These are phyloP conservation scores for Fusarium mundagurra DNA, from an alignment of 2,329 filamentous ascomycete genomes.

Conservation along the genomic window DNA sequence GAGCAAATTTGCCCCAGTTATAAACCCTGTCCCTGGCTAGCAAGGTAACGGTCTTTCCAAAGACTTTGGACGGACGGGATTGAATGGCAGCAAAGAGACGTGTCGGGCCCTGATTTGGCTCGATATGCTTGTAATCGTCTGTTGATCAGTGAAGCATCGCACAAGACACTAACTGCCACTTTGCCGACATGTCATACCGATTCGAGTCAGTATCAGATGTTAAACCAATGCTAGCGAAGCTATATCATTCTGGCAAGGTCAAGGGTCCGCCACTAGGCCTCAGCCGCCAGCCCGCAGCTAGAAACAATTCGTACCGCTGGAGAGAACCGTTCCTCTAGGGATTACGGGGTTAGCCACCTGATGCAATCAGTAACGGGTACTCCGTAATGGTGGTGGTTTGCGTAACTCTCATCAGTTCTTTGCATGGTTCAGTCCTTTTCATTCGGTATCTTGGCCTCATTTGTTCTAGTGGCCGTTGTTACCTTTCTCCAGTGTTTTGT, in stretches of 20 bases:
- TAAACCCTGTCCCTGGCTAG: background rate
- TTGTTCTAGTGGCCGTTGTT: background rate
- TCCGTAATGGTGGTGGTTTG: background rate
- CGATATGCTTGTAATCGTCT: background rate
- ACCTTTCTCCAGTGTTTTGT: background rate
- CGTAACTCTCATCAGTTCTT: background rate
- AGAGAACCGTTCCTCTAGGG: background rate
- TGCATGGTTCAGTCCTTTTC: background rate
- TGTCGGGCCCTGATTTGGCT: background rate
- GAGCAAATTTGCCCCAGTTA: background rate
- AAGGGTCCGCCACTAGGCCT: background rate
- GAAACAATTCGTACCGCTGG: background rate
- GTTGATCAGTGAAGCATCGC: background rate
- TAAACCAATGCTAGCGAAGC: background rate
- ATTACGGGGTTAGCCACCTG: background rate
- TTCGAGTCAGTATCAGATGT: background rate
- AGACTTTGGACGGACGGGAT: background rate
- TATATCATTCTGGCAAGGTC: background rate
- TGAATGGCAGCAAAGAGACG: background rate
- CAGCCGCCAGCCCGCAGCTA: background rate
- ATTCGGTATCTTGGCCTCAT: background rate
- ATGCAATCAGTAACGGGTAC: background rate
- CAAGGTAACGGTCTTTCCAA: background rate
- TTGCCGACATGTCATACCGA: background rate
- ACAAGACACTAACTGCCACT: background rate